Base-by-base conservation (phyloP, 805 yeast genomes). In the Komagataella ulmi region DNA sequence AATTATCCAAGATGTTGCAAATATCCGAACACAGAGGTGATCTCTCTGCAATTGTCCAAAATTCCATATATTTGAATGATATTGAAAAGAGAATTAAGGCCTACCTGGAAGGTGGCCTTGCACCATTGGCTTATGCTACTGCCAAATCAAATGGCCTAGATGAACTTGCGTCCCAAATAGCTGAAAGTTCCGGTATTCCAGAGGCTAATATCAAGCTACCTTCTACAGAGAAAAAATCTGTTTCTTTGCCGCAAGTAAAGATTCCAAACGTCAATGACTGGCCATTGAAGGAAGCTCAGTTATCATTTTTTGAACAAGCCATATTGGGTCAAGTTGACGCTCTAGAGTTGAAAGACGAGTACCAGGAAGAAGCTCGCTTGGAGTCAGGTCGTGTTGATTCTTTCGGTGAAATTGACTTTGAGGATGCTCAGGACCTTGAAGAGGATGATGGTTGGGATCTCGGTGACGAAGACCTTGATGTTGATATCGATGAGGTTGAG, bases 21-120 rank as follows among this genome's bases (percentile, higher is more conserved):
- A 89, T 91, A 70, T 93, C 98, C 48, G 95, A 85, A 63, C 84
- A 81, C 57, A 85, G 97, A 62, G 85, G 85, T 52, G 95, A 91
- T 64, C 66, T 77, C 47, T 77, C 86, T 21, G 82, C 96, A 45
- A 74, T 88, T 61, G 76, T 93, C 61, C 93, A 88, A 61, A 90
- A 89, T 60, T 80, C 93, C 21, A 68, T 90, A 53, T 91, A 83
- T 68, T 75, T 80, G 62, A 82, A 85, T 62, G 84, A 88, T 52
- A 75, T 82, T 46, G 83, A 83, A 60, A 80, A 83, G 63, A 81
- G 97, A 64, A 79, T 90, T 45, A 74, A 78, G 58, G 79, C 85
- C 12, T 82, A 86, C 58, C 77, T 84, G 50, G 80, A 84, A 58
- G 81, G 85, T 50, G 97, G 97, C 45, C 75, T 90, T 68, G 70